Base-by-base conservation (phyloP, 2,329 filamentous ascomycete genomes). In the Chrysoporthe austroafricana region DNA sequence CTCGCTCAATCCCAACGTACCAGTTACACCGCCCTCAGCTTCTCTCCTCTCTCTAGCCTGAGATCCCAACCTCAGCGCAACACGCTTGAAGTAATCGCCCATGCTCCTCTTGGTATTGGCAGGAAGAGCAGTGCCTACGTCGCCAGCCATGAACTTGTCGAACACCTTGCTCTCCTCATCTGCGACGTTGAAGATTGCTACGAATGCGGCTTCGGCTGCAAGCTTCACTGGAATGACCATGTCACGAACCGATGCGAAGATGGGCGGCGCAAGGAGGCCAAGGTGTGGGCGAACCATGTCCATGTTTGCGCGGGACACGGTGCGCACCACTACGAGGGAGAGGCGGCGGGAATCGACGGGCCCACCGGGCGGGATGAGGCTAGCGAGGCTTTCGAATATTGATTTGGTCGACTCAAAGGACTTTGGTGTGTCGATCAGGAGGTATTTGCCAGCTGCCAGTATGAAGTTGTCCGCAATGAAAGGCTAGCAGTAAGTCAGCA, bases 61-160 rank as follows among this genome's bases (percentile, higher is more conserved):
- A 21, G 84, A 87, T n/a, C 92, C 95, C 26, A 98, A 81, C 73
- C 94, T 88, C 74, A 95, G 79, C 1, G 93, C 93, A 71, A 99
- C 92, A 54, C 96, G 86, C 85, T 97, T 97, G 82, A 98, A 98
- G 81, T 99, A 99, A 78, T 99, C 96, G 68, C 90, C 87, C 91
- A 99, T 97, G 77, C 91, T 94, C 73, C 95, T 87, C 85, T 96
- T 96, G 21, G 89, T 89, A 52, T 88, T 90, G 0, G 92, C 80
- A 9, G 89, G 84, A 68, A 97, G 79, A 3, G 88, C 86, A 62
- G 87, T 86, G 6, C 82, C 84, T 1, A 86, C 88, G 1, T 90
- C 84, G 0, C 89, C 88, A 11, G 87, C 84, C 82, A 97, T 90
- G 79, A 94, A 98, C 80, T 94, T 94, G 73, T 97, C 94, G 77